Conservation (phyloP, 2,329 filamentous ascomycete species). For the Cytospora schulzeri region DNA sequence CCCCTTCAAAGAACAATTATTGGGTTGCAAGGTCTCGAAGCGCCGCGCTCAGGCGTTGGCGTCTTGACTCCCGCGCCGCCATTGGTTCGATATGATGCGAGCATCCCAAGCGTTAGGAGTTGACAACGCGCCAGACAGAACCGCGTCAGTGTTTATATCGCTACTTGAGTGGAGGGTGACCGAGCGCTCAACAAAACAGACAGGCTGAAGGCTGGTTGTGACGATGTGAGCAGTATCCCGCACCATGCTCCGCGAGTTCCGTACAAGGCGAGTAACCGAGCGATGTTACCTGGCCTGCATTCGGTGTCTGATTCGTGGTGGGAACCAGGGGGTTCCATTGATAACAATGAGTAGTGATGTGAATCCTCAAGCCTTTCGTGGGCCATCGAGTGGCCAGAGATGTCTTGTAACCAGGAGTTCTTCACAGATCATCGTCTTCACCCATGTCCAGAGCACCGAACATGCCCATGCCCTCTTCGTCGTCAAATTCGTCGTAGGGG, state of each 20-base stretch:
- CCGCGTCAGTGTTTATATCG: neutral
- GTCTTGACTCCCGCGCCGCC: neutral
- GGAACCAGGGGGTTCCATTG: neutral
- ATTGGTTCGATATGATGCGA: neutral
- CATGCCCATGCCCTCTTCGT: slow-evolving; percentile 17
- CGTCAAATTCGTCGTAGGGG: neutral
- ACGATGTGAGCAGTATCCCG: neutral
- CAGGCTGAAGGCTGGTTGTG: neutral
- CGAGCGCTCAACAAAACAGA: neutral
- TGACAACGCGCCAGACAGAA: neutral
- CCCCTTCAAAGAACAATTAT: neutral
- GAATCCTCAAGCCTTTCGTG: neutral
- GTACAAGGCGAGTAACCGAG: neutral
- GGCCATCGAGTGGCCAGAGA: neutral
- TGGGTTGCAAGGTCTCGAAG: neutral
- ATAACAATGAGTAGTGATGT: neutral
- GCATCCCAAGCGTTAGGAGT: neutral
- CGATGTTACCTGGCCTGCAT: neutral
- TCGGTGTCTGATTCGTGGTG: too few species aligned
- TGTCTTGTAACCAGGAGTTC: neutral
- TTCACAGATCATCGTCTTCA: slow-evolving; percentile 4
- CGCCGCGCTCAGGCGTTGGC: neutral
- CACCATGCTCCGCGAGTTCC: too few species aligned
- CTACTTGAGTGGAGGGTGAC: neutral
- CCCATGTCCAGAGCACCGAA: slow-evolving; percentile 14